phyloP scores from a whole-genome alignment of 164 flowering plant species.

The Umbilicus rupestris region DNA sequence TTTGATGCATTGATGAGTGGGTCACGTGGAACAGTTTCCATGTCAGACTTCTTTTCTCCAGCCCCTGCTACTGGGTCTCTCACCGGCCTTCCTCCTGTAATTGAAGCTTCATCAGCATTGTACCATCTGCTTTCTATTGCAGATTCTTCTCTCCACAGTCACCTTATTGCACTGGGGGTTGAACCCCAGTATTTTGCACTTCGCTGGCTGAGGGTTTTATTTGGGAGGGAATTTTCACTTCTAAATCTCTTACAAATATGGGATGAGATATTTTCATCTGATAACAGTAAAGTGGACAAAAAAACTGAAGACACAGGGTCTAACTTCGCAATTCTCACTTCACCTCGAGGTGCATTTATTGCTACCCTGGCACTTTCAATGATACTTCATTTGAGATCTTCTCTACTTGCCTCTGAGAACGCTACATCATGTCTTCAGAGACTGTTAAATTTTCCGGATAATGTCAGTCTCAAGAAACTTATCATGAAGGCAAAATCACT shows the following conservation, averaged over 20 bases:
- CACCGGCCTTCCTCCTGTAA: slow-evolving; percentile 61
- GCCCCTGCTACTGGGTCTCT: slow-evolving; percentile 39
- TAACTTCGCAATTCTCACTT: slow-evolving; percentile 32
- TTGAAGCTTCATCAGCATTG: slow-evolving; percentile 84
- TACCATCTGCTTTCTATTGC: slow-evolving; percentile 76
- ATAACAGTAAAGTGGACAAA: slow-evolving; percentile 27
- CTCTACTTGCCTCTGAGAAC: slow-evolving; percentile 82
- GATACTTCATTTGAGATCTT: slow-evolving; percentile 73
- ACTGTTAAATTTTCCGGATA: slow-evolving; percentile 65
- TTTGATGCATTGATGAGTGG: slow-evolving; percentile 92
- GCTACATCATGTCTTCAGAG: slow-evolving; percentile 83
- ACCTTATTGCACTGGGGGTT: slow-evolving; percentile 82
- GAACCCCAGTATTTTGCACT: slow-evolving; percentile 97
- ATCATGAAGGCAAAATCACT: slow-evolving; percentile 71
- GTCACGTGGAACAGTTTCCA: slow-evolving; percentile 53
- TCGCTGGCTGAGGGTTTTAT: slow-evolving; percentile 89
- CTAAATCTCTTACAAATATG: slow-evolving; percentile 64
- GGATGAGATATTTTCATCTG: slow-evolving; percentile 83
- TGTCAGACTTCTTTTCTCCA: slow-evolving; percentile 72
- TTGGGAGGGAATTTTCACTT: slow-evolving; percentile 84
- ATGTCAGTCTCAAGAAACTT: slow-evolving; percentile 45
- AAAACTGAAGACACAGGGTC: slow-evolving; percentile 18
- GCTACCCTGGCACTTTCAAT: slow-evolving; percentile 81
- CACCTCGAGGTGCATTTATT: slow-evolving; percentile 71
- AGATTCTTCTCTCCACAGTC: slow-evolving; percentile 78